Conservation (phyloP, 352 stramenopile genomes). For the Globisporangium emineosum region DNA sequence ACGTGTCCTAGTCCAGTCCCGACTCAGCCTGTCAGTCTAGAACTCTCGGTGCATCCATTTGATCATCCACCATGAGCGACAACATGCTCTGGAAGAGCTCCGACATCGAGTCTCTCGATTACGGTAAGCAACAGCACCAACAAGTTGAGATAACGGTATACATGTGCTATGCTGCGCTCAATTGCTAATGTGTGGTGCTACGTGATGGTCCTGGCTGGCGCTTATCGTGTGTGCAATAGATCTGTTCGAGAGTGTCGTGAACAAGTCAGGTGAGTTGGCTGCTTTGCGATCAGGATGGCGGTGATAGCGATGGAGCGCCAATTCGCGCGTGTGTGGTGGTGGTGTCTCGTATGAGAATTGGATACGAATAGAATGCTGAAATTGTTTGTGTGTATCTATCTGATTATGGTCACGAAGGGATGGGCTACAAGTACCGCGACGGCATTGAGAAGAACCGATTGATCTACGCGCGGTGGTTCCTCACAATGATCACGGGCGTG, state of each 20-base stretch:
- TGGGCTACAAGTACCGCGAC: conserved; percentile 79
- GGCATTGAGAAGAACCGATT: conserved; percentile 77
- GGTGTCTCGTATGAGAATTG: too few species aligned
- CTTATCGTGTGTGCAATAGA: conserved; percentile 31
- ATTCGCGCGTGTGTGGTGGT: not conserved
- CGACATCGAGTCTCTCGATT: conserved; percentile 81
- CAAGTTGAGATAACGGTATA: not conserved
- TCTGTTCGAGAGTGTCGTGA: conserved; percentile 85
- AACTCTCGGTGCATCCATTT: not conserved
- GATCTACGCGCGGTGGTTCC: conserved; percentile 78
- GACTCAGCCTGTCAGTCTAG: not conserved
- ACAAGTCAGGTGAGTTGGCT: conserved; percentile 52
- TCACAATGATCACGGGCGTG: conserved; percentile 73
- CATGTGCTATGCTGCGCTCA: not conserved
- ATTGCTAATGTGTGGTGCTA: not conserved
- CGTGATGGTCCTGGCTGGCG: too few species aligned
- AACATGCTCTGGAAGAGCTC: conserved; percentile 61
- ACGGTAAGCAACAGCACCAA: conserved; percentile 56
- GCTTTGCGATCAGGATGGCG: not conserved
- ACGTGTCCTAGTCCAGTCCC: not conserved
- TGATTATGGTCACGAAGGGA: conserved; percentile 25
- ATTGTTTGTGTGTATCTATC: too few species aligned
- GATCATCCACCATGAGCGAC: conserved; percentile 8
- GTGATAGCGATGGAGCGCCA: not conserved
- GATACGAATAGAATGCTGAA: too few species aligned